Conservation (phyloP, 1,284 basidiomycete genomes). For the Rhodotorula sp. region DNA sequence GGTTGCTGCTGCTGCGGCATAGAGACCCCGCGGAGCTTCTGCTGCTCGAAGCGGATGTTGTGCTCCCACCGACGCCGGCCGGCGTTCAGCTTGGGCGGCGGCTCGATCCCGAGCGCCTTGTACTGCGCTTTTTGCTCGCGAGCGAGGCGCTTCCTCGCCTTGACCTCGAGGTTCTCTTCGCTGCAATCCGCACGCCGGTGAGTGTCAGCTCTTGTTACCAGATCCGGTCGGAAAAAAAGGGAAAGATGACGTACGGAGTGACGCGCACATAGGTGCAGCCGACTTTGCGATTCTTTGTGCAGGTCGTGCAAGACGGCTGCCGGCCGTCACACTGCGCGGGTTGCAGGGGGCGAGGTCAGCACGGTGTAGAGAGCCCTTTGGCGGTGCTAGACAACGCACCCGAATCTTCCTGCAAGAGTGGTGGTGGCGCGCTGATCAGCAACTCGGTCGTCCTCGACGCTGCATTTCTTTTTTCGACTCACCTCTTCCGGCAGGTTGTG, state of each 20-base stretch:
- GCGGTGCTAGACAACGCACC: neutral
- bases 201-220: too few relatives aligned
- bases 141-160: conserved; percentile 10
- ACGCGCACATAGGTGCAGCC: neutral
- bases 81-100: neutral
- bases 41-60: conserved; percentile 5
- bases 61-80: neutral
- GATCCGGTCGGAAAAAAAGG: neutral
- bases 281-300: neutral
- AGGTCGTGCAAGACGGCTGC: neutral
- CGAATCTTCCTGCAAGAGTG: neutral
- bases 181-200: neutral
- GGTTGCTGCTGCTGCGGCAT: neutral
- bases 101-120: neutral
- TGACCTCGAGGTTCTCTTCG: conserved; percentile 18
- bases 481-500: conserved; percentile 1
- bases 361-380: neutral
- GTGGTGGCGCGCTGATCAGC: too few relatives aligned
- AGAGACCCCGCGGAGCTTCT: neutral
- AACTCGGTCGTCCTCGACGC: too few relatives aligned
- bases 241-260: neutral
- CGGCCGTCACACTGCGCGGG: neutral
- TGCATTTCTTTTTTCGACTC: neutral
- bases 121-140: conserved; percentile 6
- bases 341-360: too few relatives aligned